A percentile compares a stretch with the other conserved stretches of the same genome.
These are phyloP conservation scores for Penicillium odoratum DNA, from an alignment of 495 filamentous ascomycete genomes.

Conservation along the genomic window DNA sequence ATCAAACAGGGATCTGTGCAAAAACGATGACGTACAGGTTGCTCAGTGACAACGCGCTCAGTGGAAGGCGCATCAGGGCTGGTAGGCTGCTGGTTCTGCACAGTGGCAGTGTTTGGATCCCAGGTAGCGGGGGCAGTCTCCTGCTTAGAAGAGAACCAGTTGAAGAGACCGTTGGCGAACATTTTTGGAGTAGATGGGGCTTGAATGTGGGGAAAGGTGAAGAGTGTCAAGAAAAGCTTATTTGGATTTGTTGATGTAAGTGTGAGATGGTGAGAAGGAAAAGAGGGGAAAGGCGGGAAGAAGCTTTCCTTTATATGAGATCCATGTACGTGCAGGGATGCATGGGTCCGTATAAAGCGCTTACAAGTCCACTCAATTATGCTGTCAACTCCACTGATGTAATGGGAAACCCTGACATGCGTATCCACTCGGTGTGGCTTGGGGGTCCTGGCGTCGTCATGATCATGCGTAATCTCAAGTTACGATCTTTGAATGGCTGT, in stretches of 20 bases:
- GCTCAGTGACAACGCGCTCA: slow-evolving; percentile 31
- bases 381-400: neutral
- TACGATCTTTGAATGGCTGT: neutral
- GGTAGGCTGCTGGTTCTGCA: slow-evolving; percentile 38
- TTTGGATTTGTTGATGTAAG: neutral
- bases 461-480: slow-evolving; percentile 3
- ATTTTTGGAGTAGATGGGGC: slow-evolving; percentile 25
- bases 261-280: neutral
- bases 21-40: slow-evolving; percentile 31
- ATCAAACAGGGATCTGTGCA: neutral
- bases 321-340: neutral
- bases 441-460: slow-evolving; percentile 9
- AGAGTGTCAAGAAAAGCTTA: neutral
- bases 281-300: neutral
- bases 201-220: neutral
- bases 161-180: slow-evolving; percentile 35
- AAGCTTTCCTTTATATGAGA: neutral
- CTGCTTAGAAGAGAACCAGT: slow-evolving; percentile 40
- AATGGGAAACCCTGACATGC: slow-evolving; percentile 2
- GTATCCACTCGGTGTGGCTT: slow-evolving; percentile 3
- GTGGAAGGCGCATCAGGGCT: slow-evolving; percentile 33
- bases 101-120: slow-evolving; percentile 33
- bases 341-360: neutral
- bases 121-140: slow-evolving; percentile 28
- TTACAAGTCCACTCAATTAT: neutral